Conservation (phyloP, 2,329 filamentous ascomycete species). For the Monilinia aucupariae region DNA sequence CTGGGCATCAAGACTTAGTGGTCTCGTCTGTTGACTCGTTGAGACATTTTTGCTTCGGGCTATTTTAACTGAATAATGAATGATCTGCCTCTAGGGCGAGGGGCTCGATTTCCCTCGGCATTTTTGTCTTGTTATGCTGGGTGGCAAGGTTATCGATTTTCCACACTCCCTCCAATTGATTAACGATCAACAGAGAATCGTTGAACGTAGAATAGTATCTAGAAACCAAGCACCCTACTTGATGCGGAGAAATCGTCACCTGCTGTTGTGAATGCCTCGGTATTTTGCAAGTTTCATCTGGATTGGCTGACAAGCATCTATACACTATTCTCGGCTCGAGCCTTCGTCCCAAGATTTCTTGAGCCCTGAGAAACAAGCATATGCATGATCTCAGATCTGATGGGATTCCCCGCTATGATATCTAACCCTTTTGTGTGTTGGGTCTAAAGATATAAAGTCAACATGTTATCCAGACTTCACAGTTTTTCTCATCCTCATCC, state of each 20-base stretch:
- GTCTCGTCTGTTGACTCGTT: no score
- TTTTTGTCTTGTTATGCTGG: not conserved
- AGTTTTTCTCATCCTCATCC: not conserved
- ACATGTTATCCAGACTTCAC: not conserved
- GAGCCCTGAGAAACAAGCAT: conserved; percentile 1
- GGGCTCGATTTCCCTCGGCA: not conserved
- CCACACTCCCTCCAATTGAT: not conserved
- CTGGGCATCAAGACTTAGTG: no score
- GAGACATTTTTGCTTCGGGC: no score
- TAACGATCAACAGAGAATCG: not conserved
- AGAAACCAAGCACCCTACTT: not conserved
- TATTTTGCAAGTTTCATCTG: not conserved
- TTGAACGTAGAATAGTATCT: not conserved
- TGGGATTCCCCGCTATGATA: not conserved
- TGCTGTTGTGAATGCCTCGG: not conserved
- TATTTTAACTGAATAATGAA: no score
- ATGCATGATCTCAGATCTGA: not conserved
- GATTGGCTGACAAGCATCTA: not conserved
- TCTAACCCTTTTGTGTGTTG: not conserved
- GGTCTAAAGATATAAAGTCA: conserved; percentile 5
- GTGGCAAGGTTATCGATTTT: not conserved
- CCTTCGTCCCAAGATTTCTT: not conserved
- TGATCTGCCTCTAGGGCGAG: no score
- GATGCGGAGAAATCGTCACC: not conserved
- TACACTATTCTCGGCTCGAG: conserved; percentile 1